Percentiles rank a stretch among this genome's conserved stretches.
Conservation (phyloP, 768 basidiomycete species). For the Coprinopsis cinerea region DNA sequence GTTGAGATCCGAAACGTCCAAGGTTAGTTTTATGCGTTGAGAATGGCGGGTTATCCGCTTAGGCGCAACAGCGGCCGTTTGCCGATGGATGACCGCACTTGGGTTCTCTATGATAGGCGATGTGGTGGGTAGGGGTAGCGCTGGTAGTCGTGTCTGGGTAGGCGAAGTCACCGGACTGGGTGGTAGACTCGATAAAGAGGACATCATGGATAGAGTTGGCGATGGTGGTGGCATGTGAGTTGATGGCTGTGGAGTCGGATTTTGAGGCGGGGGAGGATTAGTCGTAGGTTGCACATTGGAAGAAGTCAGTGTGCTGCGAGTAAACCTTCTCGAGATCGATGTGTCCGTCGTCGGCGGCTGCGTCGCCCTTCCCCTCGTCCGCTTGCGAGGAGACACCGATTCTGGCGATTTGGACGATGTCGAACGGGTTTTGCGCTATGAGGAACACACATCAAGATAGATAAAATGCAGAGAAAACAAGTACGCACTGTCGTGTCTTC, state of each 20-base stretch:
- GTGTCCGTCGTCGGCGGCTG: too few relatives aligned
- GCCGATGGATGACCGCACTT: not conserved
- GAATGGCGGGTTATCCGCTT: not conserved
- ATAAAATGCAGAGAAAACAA: not conserved
- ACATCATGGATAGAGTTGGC: not conserved
- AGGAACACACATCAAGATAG: too few relatives aligned
- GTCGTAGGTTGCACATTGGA: not conserved
- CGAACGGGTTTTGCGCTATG: too few relatives aligned
- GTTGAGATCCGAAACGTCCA: too few relatives aligned
- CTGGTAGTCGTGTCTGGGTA: not conserved
- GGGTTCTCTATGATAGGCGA: not conserved
- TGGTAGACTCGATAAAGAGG: conserved; percentile 1
- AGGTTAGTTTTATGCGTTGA: too few relatives aligned
- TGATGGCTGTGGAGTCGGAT: not conserved
- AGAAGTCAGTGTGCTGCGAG: too few relatives aligned
- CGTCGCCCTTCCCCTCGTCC: too few relatives aligned
- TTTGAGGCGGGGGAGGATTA: not conserved
- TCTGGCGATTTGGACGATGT: too few relatives aligned
- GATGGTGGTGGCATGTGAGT: not conserved
- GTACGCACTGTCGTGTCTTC: not conserved
- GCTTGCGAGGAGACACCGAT: too few relatives aligned
- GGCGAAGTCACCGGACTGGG: not conserved
- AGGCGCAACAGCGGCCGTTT: not conserved
- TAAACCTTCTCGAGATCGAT: too few relatives aligned
- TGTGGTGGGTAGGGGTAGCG: not conserved